phyloP scores from a whole-genome alignment of 495 filamentous ascomycete species.

The Recurvomyces mirabilis region DNA sequence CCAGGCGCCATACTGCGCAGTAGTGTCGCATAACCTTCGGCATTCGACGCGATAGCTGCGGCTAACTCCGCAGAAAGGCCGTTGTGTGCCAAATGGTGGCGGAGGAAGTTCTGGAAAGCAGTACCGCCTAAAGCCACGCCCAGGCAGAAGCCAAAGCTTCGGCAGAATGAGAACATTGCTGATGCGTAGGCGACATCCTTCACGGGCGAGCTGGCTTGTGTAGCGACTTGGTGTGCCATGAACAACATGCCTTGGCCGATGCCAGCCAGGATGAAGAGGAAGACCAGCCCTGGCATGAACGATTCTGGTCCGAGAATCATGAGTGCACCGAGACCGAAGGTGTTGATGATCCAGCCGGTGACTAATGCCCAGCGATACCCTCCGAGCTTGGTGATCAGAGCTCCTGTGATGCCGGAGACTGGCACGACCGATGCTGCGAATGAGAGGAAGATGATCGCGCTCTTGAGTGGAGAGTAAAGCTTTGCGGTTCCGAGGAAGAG shows the following conservation, averaged over 20 bases:
- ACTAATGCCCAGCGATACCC: slow-evolving; percentile 44
- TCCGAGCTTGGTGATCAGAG: slow-evolving; percentile 37
- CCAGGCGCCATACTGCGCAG: slow-evolving; percentile 1
- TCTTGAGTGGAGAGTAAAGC: slow-evolving; percentile 1
- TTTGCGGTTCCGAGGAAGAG: slow-evolving; percentile 16
- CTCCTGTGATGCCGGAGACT: slow-evolving; percentile 38
- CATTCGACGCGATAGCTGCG: slow-evolving; percentile 3
- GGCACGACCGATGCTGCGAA: slow-evolving; percentile 34
- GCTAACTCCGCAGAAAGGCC: not conserved
- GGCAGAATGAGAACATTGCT: slow-evolving; percentile 17
- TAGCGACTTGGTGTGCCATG: slow-evolving; percentile 38
- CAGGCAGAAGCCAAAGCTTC: slow-evolving; percentile 24
- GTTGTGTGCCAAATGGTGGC: not conserved
- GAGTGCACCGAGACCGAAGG: not conserved
- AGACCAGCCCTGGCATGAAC: slow-evolving; percentile 22
- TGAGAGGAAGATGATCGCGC: slow-evolving; percentile 23
- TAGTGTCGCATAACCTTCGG: slow-evolving; percentile 1
- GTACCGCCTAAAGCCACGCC: slow-evolving; percentile 51
- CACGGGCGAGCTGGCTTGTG: slow-evolving; percentile 31
- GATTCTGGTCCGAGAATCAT: not conserved
- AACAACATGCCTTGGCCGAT: slow-evolving; percentile 46
- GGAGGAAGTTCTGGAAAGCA: slow-evolving; percentile 48
- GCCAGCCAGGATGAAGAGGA: slow-evolving; percentile 42
- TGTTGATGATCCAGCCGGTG: slow-evolving; percentile 35
- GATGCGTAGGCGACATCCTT: slow-evolving; percentile 14